A percentile compares a stretch with the other conserved stretches of the same genome.
These are phyloP conservation scores for Bathelium albidoporum DNA, from an alignment of 495 filamentous ascomycete species.

Conservation along the genomic window DNA sequence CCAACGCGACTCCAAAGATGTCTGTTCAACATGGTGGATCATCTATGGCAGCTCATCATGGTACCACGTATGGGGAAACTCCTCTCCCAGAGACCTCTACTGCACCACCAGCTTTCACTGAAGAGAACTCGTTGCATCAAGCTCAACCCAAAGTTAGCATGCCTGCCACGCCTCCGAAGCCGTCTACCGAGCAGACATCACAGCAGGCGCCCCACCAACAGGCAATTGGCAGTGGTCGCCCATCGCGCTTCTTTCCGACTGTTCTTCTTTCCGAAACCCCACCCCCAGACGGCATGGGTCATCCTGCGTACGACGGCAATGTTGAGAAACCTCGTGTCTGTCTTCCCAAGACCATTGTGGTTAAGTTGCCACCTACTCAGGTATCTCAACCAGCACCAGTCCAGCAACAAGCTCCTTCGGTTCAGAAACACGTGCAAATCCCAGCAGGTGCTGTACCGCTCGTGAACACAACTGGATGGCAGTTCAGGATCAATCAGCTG, in stretches of 20 bases:
- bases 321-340: slow-evolving; percentile 25
- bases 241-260: background rate
- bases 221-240: background rate
- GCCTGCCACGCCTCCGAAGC: slow-evolving; percentile 4
- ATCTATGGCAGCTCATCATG: background rate
- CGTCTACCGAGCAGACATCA: background rate
- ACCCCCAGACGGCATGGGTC: slow-evolving; percentile 27
- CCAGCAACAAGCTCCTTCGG: slow-evolving; percentile 8
- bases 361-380: slow-evolving; percentile 28
- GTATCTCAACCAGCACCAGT: slow-evolving; percentile 5
- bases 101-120: slow-evolving; percentile 2
- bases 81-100: background rate
- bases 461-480: slow-evolving; percentile 17
- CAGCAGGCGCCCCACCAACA: slow-evolving; percentile 8
- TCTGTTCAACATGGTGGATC: background rate
- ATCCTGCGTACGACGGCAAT: slow-evolving; percentile 26
- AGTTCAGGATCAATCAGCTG: slow-evolving; percentile 20
- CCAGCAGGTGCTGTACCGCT: slow-evolving; percentile 15
- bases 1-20: background rate
- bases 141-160: slow-evolving; percentile 9
- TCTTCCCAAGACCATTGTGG: slow-evolving; percentile 26
- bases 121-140: background rate
- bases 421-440: background rate
- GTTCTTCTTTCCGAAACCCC: slow-evolving; percentile 11
- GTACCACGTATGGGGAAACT: background rate